Conservation (phyloP, 148 eudicot genomes). For the Polygonum aviculare region DNA sequence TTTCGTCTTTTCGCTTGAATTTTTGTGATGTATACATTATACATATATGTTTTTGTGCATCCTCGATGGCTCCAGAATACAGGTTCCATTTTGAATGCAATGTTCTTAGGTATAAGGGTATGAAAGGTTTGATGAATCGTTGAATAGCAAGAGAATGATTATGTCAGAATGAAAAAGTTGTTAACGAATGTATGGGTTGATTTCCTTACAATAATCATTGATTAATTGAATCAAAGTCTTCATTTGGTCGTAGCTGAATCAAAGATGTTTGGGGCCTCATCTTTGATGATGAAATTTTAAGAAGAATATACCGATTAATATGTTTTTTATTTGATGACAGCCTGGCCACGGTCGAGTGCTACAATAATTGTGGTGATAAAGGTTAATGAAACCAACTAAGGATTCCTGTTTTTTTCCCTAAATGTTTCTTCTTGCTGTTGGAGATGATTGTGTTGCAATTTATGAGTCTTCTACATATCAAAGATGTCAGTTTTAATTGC, state of each 20-base stretch:
- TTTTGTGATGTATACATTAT: background rate
- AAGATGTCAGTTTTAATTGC: background rate
- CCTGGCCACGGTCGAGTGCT: background rate
- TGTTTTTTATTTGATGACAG: background rate
- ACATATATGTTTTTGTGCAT: no score
- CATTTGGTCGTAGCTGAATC: background rate
- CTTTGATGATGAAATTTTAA: background rate
- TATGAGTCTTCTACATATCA: background rate
- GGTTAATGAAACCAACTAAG: background rate
- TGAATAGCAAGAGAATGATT: background rate
- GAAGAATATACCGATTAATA: background rate
- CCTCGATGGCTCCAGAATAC: no score
- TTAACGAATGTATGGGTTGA: background rate
- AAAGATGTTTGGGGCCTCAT: background rate
- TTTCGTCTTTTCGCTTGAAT: background rate
- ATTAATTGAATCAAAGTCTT: background rate
- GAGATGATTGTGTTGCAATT: background rate
- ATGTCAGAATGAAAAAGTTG: background rate
- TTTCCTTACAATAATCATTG: background rate
- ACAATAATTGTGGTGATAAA: conserved; percentile 2
- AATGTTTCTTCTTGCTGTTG: background rate
- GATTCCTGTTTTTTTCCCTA: background rate
- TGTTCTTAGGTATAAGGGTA: no score
- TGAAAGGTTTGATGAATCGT: no score
- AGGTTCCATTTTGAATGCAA: no score